A percentile compares a stretch with the other conserved stretches of the same genome.
phyloP scores from a whole-genome alignment of 2,329 filamentous ascomycete species.

The Pyrenophora graminea region DNA sequence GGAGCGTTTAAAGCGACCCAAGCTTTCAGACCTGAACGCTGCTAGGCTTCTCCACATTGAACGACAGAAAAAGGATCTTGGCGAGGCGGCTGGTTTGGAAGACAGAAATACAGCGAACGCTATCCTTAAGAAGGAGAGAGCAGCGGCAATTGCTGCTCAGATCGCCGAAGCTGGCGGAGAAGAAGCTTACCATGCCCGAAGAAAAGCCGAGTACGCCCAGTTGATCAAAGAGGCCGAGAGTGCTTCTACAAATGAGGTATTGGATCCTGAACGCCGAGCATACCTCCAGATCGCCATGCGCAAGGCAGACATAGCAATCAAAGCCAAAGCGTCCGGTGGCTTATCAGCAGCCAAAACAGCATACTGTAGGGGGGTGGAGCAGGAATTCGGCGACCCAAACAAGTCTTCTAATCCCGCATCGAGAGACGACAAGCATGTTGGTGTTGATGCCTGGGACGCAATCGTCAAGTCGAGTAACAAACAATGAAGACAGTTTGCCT shows the following conservation, averaged over 20 bases:
- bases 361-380: conserved; percentile 23
- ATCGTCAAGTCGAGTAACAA: conserved; percentile 21
- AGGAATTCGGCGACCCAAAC: conserved; percentile 7
- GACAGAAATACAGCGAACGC: conserved; percentile 14
- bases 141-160: conserved; percentile 15
- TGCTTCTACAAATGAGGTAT: conserved; percentile 19
- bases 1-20: conserved; percentile 16
- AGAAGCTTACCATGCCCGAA: conserved; percentile 12
- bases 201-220: conserved; percentile 17
- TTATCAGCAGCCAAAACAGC: conserved; percentile 16
- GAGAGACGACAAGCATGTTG: conserved; percentile 3
- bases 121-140: conserved; percentile 5
- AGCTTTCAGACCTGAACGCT: conserved; percentile 9
- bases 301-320: conserved; percentile 28
- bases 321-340: conserved; percentile 19
- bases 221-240: conserved; percentile 26
- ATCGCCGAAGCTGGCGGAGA: conserved; percentile 18
- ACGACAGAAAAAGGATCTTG: conserved; percentile 16
- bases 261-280: conserved; percentile 17
- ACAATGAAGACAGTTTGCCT: conserved; percentile 2
- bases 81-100: conserved; percentile 23
- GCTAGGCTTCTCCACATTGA: conserved; percentile 23
- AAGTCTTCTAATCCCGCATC: background rate
- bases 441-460: conserved; percentile 24
- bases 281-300: conserved; percentile 24